Conservation (phyloP, 768 basidiomycete species). For the Russula sp. region DNA sequence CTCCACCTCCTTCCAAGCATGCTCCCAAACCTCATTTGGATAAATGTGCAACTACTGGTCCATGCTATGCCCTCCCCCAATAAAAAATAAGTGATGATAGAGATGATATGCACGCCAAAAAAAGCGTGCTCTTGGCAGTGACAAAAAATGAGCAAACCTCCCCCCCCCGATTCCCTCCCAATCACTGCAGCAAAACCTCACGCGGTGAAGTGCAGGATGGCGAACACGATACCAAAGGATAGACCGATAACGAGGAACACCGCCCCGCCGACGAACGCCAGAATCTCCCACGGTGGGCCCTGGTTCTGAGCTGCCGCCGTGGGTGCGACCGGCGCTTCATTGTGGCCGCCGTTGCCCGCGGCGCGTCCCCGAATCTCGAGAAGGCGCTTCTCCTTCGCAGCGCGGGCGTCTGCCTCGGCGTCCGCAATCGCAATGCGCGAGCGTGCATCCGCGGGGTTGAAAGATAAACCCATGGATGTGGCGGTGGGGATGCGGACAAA, state of each 20-base stretch:
- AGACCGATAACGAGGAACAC: slow-evolving; percentile 21
- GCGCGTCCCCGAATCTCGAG: slow-evolving; percentile 9
- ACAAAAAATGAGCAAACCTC: background rate
- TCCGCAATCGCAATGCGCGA: slow-evolving; percentile 41
- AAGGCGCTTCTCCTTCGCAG: slow-evolving; percentile 35
- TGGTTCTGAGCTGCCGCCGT: background rate
- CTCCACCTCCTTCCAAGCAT: background rate
- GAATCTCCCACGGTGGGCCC: slow-evolving; percentile 25
- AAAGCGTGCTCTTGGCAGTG: background rate
- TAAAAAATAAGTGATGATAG: slow-evolving; percentile 1
- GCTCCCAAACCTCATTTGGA: background rate
- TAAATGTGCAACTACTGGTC: background rate
- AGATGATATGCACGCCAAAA: background rate
- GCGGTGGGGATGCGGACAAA: slow-evolving; percentile 47
- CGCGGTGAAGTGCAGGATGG: slow-evolving; percentile 14
- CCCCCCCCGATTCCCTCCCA: background rate
- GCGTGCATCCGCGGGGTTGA: slow-evolving; percentile 51
- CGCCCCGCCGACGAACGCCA: slow-evolving; percentile 19
- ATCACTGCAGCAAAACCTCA: background rate
- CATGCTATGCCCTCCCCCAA: background rate
- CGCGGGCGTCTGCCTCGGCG: slow-evolving; percentile 32
- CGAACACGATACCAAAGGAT: slow-evolving; percentile 18
- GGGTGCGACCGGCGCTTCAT: background rate
- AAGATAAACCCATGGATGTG: slow-evolving; percentile 22
- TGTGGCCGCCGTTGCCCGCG: background rate